Evolutionary conservation across 164 flowering plant species (phyloP).

Genomic region (Echeveria elegans): DNA sequence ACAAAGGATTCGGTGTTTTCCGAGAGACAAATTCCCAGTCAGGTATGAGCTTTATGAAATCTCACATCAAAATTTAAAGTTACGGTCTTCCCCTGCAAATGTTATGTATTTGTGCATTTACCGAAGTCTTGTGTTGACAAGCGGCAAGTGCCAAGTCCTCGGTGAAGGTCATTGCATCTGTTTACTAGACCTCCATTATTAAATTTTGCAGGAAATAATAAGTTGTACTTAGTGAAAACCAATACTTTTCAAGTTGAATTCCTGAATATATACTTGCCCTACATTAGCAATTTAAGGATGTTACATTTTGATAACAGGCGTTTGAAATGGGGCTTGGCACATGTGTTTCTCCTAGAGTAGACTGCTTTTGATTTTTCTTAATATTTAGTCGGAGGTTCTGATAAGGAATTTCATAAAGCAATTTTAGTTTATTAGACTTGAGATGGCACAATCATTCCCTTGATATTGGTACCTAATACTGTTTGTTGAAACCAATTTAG

Average conservation of each 20-base stretch:
- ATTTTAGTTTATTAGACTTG: too few relatives aligned
- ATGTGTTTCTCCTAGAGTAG: too few relatives aligned
- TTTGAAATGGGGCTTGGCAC: too few relatives aligned
- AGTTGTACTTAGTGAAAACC: background rate
- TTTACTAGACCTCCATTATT: background rate
- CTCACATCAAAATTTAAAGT: background rate
- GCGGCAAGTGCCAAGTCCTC: background rate
- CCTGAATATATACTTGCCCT: too few relatives aligned
- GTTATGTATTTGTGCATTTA: background rate
- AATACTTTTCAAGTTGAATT: background rate
- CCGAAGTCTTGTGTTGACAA: background rate
- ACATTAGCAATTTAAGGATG: too few relatives aligned
- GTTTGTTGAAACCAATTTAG: too few relatives aligned
- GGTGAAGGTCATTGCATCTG: background rate
- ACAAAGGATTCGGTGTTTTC: slow-evolving; percentile 61
- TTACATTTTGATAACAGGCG: too few relatives aligned
- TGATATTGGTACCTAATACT: too few relatives aligned
- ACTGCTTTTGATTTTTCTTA: too few relatives aligned
- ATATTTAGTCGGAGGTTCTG: too few relatives aligned
- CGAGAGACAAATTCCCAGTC: slow-evolving; percentile 73
- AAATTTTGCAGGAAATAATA: background rate
- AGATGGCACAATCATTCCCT: too few relatives aligned
- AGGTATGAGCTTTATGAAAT: slow-evolving; percentile 34
- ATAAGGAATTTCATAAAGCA: too few relatives aligned
- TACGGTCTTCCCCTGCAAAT: background rate